These are phyloP conservation scores for Lasiosphaeriaceae sp. DNA, from an alignment of 495 filamentous ascomycete species.

Conservation along the genomic window DNA sequence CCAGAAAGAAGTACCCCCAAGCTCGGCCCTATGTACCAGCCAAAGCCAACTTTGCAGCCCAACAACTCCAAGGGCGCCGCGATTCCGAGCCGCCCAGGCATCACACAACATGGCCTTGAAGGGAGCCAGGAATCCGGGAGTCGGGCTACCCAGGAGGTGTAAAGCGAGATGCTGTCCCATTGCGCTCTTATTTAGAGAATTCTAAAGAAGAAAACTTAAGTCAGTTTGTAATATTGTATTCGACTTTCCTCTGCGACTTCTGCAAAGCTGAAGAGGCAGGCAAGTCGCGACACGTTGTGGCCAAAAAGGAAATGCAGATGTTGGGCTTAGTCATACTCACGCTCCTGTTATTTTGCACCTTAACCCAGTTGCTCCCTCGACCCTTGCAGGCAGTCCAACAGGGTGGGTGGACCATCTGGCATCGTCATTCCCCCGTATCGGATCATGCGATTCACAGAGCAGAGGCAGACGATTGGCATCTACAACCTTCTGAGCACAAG, in stretches of 20 bases:
- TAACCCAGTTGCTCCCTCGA: neutral
- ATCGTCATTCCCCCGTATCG: constrained; percentile 5
- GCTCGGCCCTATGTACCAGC: no score
- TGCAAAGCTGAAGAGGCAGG: no score
- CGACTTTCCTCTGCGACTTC: no score
- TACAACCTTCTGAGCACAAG: neutral
- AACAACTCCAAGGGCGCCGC: neutral
- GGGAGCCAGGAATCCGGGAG: neutral
- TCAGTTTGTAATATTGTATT: no score
- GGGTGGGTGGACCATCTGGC: neutral
- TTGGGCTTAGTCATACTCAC: neutral
- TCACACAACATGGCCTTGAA: neutral
- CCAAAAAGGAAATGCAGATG: neutral
- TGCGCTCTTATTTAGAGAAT: no score
- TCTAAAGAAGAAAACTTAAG: no score
- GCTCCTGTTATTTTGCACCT: neutral
- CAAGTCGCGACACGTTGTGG: neutral
- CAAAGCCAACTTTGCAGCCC: neutral
- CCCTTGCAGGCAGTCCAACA: neutral
- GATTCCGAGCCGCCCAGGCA: neutral
- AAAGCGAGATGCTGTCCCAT: no score
- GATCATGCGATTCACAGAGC: neutral
- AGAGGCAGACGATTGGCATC: neutral
- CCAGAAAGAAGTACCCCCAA: no score
- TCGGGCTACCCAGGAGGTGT: no score